Base-by-base conservation (phyloP, 2,329 filamentous ascomycete genomes). In the Aspergillus fructus region DNA sequence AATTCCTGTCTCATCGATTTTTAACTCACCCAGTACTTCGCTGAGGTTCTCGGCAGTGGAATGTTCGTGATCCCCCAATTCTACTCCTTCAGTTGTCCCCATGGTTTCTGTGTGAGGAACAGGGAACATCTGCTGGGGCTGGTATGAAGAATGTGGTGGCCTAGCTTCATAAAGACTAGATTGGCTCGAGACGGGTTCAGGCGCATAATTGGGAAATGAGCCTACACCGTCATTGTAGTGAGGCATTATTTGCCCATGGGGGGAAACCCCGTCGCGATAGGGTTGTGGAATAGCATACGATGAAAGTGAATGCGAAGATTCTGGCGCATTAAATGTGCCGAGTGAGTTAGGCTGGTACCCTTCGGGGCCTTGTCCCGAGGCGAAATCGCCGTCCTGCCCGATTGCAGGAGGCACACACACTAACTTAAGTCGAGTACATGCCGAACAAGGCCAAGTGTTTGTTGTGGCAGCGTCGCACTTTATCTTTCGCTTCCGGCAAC, bases 401-500 rank as follows among this genome's bases (percentile, higher is more conserved):
- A 92, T 88, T 56, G 91, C 92, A 4, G 93, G 94, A 46, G 92
- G 91, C 24, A 97, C 88, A 73, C 94, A 97, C 68, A 94, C 90
- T 59, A 97, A 84, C 79, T 97, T 97, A 61, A 97, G 81, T 49
- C 93, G 86, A 61, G 92, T 89, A 73, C 93, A 99, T 37, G 94
- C 91, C 41, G 93, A 94, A 75, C 93, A 97, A 27, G 94, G 94
- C 93, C 94, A 97, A 39, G 91, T 92, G 74, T 97, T 97, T 41
- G 93, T 97, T 13, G 93, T 96, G 19, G 93, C 93, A 52, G 93
- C 92, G 78, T 97, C 94, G 78, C 93, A 99, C 75, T 96, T 96
- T 73, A 99, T 99, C 77, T 99, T 99, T 69, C 93, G 86, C 76
- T 92, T 88, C 61, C 93, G 85, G 72, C 93, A 97, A 59, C 93